Evolutionary conservation across 2,329 filamentous ascomycete species (phyloP).

Genomic region (Sclerotinia borealis): DNA sequence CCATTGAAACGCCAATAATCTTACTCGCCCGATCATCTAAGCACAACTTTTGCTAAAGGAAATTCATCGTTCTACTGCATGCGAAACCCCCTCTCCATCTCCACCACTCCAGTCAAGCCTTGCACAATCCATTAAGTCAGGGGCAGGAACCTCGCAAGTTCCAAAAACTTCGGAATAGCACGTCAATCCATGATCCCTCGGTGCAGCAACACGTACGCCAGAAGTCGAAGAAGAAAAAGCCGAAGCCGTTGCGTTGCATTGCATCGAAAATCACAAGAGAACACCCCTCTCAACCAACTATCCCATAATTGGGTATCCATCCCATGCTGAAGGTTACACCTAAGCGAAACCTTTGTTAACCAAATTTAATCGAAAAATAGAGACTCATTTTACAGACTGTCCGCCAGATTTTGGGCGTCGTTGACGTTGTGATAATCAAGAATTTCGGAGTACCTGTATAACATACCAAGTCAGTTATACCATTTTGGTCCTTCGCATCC

Average conservation of each 20-base stretch:
- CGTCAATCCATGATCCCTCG: background rate
- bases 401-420: slow-evolving; percentile 21
- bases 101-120: background rate
- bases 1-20: slow-evolving; percentile 3
- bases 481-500: slow-evolving; percentile 15
- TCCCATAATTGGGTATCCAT: slow-evolving; percentile 10
- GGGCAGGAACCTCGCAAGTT: background rate
- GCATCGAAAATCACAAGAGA: slow-evolving; percentile 10
- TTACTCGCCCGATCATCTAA: slow-evolving; percentile 4
- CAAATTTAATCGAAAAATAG: slow-evolving; percentile 7
- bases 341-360: background rate
- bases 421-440: slow-evolving; percentile 95
- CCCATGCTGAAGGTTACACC: slow-evolving; percentile 9
- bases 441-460: slow-evolving; percentile 89
- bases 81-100: background rate
- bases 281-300: slow-evolving; percentile 5
- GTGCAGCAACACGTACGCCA: slow-evolving; percentile 10
- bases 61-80: slow-evolving; percentile 2
- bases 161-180: background rate
- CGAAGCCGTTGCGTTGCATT: slow-evolving; percentile 1
- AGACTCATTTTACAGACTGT: slow-evolving; percentile 16
- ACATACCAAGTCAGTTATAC: slow-evolving; percentile 31
- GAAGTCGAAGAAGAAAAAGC: background rate
- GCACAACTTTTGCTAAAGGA: slow-evolving; percentile 10
- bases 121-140: background rate